Evolutionary conservation across 2,329 filamentous ascomycete genomes (phyloP).

Genomic region (Paraphaeosphaeria sporulosa): DNA sequence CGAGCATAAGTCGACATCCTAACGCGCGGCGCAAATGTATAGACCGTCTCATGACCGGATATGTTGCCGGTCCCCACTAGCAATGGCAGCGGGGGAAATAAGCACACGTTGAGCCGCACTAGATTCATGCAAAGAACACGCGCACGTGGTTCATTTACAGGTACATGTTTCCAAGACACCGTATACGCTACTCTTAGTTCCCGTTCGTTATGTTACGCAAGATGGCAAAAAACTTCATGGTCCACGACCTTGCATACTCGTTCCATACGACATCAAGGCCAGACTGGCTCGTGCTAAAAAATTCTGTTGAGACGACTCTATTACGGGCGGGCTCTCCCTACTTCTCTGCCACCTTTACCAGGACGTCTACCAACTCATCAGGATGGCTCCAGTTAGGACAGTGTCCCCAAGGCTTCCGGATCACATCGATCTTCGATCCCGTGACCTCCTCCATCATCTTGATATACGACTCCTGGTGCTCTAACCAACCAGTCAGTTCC

Average conservation of each 20-base stretch:
- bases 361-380: slow-evolving; percentile 32
- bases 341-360: slow-evolving; percentile 19
- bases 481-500: background rate
- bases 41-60: background rate
- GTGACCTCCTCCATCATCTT: slow-evolving; percentile 45
- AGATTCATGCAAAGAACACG: background rate
- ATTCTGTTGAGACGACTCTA: background rate
- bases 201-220: background rate
- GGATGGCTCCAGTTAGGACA: slow-evolving; percentile 36
- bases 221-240: background rate
- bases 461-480: slow-evolving; percentile 40
- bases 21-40: background rate
- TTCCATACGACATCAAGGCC: background rate
- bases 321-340: background rate
- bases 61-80: background rate
- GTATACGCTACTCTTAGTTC: background rate
- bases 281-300: background rate
- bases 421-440: slow-evolving; percentile 48
- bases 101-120: background rate
- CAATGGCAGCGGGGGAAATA: background rate
- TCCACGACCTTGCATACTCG: background rate
- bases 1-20: background rate
- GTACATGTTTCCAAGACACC: background rate
- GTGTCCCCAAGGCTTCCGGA: slow-evolving; percentile 45
- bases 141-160: background rate